Evolutionary conservation across 2,329 filamentous ascomycete species (phyloP), one percentile per base, ranked within the genome.

Genomic region (Lecanicillium sp.): DNA sequence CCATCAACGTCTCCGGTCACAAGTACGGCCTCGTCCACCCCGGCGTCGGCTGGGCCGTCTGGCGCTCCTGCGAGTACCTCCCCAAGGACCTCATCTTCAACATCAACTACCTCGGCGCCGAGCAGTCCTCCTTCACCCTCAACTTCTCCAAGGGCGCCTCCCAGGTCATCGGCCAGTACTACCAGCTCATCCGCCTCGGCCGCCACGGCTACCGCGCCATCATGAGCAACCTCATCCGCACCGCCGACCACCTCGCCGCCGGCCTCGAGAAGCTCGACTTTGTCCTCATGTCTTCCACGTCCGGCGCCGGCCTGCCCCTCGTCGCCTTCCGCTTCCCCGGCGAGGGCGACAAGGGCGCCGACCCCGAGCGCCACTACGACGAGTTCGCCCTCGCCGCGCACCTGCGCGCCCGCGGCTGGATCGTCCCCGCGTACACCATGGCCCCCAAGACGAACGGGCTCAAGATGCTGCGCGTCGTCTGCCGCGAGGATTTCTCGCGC

Each of bases 121-220:
- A 96, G 62, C 91, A 97, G 66, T 86, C 90, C 2, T 95, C 89
- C 3, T 96, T 96, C 71, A 96, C 91, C 0, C 81, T 97, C 51
- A 97, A 97, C 75, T 97, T 97, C 74, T 94, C 87, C 62, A 95
- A 95, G 67, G 90, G 90, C 49, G 91, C 91, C 11, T 89, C 86
- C 5, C 90, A 96, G 63, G 87, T 96, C 61, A 95, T 97, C 53
- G 91, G 88, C 23, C 91, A 97, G 69, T 97, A 96, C 73, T 96
- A 97, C 73, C 90, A 96, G 70, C 78, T 97, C 62, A 95, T 96
- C 64, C 87, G 91, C 24, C 82, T 97, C 4, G 91, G 91, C 52
- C 95, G 94, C 77, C 83, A 84, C 54, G 91, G 91, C 42, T 97
- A 95, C 75, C 82, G 86, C 48, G 77, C 84, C 60, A 95, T 97